Conservation (phyloP, 176 grass and related monocot species). For the Tillandsia leiboldiana region DNA sequence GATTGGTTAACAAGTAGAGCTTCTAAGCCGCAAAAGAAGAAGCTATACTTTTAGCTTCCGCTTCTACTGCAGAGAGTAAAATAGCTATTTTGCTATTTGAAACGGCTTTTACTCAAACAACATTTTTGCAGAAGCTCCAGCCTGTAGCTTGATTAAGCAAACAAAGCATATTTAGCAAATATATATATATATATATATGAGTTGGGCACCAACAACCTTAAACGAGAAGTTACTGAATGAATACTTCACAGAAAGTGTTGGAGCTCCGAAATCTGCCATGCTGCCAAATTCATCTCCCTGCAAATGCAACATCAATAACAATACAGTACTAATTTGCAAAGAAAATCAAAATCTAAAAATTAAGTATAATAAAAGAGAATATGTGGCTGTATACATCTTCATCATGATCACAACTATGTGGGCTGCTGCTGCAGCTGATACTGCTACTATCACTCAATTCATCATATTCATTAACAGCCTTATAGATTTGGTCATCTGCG, state of each 20-base stretch:
- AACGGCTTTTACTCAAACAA: too few relatives aligned
- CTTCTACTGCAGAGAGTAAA: too few relatives aligned
- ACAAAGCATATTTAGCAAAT: not conserved
- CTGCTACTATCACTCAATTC: constrained; percentile 57
- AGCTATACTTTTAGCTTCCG: too few relatives aligned
- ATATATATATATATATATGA: not conserved
- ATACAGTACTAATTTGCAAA: constrained; percentile 6
- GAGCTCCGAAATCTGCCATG: constrained; percentile 77
- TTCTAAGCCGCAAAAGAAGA: too few relatives aligned
- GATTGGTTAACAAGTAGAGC: too few relatives aligned
- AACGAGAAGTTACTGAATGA: constrained; percentile 99
- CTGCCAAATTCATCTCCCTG: constrained; percentile 89
- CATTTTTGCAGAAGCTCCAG: not conserved
- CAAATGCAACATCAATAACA: constrained; percentile 3
- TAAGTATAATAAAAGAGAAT: constrained; percentile 2
- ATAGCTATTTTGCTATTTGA: too few relatives aligned
- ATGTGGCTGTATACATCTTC: constrained; percentile 61
- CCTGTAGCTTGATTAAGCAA: not conserved
- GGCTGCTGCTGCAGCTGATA: constrained; percentile 76
- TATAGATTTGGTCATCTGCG: constrained; percentile 30
- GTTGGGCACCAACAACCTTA: constrained; percentile 37
- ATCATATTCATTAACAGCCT: constrained; percentile 41
- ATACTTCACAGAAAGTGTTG: constrained; percentile 55
- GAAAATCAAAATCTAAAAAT: constrained; percentile 6
- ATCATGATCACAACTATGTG: constrained; percentile 51